Base-by-base conservation (phyloP, 208 protist genomes). In the Trypanosoma boissoni region DNA sequence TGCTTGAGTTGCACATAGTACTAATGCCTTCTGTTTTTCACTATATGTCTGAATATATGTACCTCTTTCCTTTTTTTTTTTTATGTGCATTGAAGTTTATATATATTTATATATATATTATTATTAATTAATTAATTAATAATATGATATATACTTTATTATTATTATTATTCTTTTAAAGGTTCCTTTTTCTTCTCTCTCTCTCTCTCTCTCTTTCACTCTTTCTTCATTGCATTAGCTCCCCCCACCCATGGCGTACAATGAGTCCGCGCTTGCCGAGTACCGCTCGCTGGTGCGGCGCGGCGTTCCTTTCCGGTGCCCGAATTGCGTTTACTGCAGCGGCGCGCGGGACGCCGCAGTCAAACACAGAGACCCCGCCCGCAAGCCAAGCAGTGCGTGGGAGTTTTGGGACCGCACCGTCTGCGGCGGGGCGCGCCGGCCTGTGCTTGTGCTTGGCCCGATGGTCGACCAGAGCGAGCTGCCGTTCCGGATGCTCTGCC, bases 401-500 rank as follows among this genome's bases (percentile, higher is more conserved):
- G 60, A 59, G 36, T 92, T 92, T 64, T 92, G 80, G 73, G 49
- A 75, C 6, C 49, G 83, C 18, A 45, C 64, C 34, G 23, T 23
- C 10, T 41, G 16, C 12, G 0, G 18, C 46, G 27, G 31, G 1
- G 49, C 43, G 26, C n/a, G 27, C 8, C 16, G 53, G 2, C 82
- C 68, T 26, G 74, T 83, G 72, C 79, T 83, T 41, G 77, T 92
- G 10, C 66, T 96, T 0, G 94, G 88, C 2, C 94, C 94, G 2
- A 97, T 97, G 94, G 94, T 97, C n/a, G 89, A 96, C 49, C 76
- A 87, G 58, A 93, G 83, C 57, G 91, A 96, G 65, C 64, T 97
- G 54, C 81, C 94, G 3, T 97, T 97, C 58, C 81, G 94, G 2
- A 60, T 96, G 66, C 76, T 97, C 24, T 94, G 91, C 56, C 66